Evolutionary conservation across 1,284 basidiomycete genomes (phyloP), one percentile per base, ranked within the genome.

Genomic region (Meira miltonrushii): DNA sequence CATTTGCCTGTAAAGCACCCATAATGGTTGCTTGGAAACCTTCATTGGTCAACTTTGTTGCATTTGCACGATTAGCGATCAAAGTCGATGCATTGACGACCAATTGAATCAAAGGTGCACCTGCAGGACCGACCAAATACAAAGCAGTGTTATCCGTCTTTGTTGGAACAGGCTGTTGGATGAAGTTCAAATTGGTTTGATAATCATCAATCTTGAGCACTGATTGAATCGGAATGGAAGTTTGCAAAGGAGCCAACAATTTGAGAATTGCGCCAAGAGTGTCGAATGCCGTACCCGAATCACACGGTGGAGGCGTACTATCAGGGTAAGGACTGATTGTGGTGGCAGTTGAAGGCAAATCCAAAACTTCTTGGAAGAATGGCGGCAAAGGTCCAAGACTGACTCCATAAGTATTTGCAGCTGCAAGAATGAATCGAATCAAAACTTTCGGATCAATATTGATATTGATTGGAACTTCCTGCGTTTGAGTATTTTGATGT

Each of bases 111-210:
- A 88, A 80, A 13, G 86, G 85, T 2, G 82, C 67, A 60, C 65
- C 68, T 4, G 71, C 74, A 3, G 84, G 86, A 38, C 87, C 86
- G 49, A 88, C 85, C 52, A 89, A 81, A 78, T 84, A 87, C 25
- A 89, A 79, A 0, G 83, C 84, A 0, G 85, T 85, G 58, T 81
- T 69, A 68, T 89, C 88, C 7, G 85, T 86, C 82, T 86, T 65
- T 2, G 84, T 84, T 10, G 85, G 82, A 12, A 89, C 85, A 47
- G 81, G 81, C 55, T 79, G 81, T 72, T 89, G 88, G 33, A 80
- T 79, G 78, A 89, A 88, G 37, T 84, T 78, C 47, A 89, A 80
- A 55, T 84, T 82, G 11, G 85, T 87, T 12, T 72, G 65, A 61
- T 76, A 79, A 25, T 79, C 75, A 55, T 71, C 67, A 17, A 73